These are phyloP conservation scores for Coemansia sp. DNA, from an alignment of 192 early-diverging fungal genomes.

Conservation along the genomic window DNA sequence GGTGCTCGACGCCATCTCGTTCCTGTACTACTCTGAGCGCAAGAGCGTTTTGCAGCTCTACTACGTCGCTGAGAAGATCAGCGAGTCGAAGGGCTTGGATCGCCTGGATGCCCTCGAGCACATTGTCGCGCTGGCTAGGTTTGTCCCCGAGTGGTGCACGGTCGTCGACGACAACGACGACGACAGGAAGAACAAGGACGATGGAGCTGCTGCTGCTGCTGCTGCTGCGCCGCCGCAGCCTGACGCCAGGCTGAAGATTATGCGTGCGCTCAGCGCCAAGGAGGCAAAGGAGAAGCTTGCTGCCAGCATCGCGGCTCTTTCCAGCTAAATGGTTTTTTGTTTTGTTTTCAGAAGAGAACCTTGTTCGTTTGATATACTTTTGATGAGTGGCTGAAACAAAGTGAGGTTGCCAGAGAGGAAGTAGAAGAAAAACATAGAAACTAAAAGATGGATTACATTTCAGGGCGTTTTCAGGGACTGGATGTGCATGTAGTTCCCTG, in stretches of 20 bases:
- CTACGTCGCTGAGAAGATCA: constrained; percentile 43
- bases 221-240: constrained; percentile 11
- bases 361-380: no score
- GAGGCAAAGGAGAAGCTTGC: constrained; percentile 29
- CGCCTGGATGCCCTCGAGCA: constrained; percentile 17
- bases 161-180: constrained; percentile 8
- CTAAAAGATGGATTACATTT: background rate
- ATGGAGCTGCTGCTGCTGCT: constrained; percentile 1
- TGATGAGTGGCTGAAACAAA: no score
- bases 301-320: constrained; percentile 16
- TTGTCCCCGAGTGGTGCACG: constrained; percentile 50
- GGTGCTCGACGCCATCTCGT: constrained; percentile 43
- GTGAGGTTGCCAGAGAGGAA: background rate
- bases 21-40: constrained; percentile 48
- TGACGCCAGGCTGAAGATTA: constrained; percentile 25
- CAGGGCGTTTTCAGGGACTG: constrained; percentile 38
- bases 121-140: constrained; percentile 19
- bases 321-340: background rate
- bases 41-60: constrained; percentile 32
- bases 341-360: no score
- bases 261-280: constrained; percentile 32
- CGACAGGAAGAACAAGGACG: background rate
- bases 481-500: constrained; percentile 77
- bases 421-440: background rate
- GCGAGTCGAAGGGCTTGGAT: constrained; percentile 40